These are phyloP conservation scores for Vitis rupestris DNA, from an alignment of 164 flowering plant genomes.

Conservation along the genomic window DNA sequence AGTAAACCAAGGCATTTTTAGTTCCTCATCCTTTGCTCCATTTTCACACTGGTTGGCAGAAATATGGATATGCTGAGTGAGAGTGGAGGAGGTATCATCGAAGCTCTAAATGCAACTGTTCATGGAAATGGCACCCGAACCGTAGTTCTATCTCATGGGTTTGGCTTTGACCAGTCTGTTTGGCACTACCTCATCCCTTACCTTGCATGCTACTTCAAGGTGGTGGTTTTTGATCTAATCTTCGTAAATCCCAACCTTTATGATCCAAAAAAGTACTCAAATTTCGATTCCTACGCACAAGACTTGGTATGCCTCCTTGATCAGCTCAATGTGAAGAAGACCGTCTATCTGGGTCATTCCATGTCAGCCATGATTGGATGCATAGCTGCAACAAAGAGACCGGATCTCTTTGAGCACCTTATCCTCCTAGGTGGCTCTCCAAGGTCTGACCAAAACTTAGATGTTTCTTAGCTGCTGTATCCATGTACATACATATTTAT, in stretches of 20 bases:
- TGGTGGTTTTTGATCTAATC: slow-evolving; percentile 37
- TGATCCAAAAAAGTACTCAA: slow-evolving; percentile 22
- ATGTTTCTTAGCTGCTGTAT: background rate
- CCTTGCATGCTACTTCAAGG: slow-evolving; percentile 30
- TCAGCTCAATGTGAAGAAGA: slow-evolving; percentile 20
- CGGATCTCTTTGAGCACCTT: slow-evolving; percentile 36
- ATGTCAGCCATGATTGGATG: slow-evolving; percentile 47
- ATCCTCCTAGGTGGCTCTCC: slow-evolving; percentile 40
- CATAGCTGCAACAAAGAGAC: slow-evolving; percentile 36
- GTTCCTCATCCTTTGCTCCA: background rate
- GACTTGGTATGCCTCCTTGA: slow-evolving; percentile 34
- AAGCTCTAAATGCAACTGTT: slow-evolving; percentile 31
- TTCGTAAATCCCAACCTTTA: slow-evolving; percentile 26
- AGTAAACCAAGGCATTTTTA: background rate
- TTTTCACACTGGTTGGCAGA: background rate
- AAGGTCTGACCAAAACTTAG: slow-evolving; percentile 17
- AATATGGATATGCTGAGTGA: slow-evolving; percentile 10
- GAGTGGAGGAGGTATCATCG: slow-evolving; percentile 15
- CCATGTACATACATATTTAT: background rate
- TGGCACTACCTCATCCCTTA: slow-evolving; percentile 41
- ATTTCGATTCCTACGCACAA: slow-evolving; percentile 18
- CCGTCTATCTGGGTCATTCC: slow-evolving; percentile 42
- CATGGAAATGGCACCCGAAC: slow-evolving; percentile 31
- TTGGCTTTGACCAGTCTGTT: slow-evolving; percentile 32
- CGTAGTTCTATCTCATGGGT: slow-evolving; percentile 43